Percentiles rank a stretch among this genome's conserved stretches.
Evolutionary conservation across 331 rosid species (phyloP).

Genomic region (Malus hybrid): DNA sequence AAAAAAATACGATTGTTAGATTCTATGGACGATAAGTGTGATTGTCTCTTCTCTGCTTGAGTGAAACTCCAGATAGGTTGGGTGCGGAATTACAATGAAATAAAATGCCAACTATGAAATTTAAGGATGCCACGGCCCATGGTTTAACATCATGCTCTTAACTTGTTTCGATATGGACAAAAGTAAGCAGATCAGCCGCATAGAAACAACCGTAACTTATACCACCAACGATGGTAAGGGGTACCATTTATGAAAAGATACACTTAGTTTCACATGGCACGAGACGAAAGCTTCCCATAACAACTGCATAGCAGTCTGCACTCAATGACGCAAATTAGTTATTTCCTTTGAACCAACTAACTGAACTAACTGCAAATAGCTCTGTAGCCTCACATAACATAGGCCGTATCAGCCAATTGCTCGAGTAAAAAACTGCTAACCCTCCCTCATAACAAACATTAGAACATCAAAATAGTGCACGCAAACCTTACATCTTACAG

Average conservation of each 20-base stretch:
- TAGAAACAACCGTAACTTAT: not conserved
- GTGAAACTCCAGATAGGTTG: not conserved
- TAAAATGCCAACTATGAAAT: not conserved
- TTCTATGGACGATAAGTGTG: not conserved
- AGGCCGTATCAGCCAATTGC: not conserved
- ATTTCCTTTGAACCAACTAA: not conserved
- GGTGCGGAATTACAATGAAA: not conserved
- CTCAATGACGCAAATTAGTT: not conserved
- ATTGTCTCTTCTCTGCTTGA: not conserved
- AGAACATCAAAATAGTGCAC: not conserved
- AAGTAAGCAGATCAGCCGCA: not conserved
- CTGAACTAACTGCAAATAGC: not conserved
- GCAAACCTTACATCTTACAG: not conserved
- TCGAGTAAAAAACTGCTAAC: not conserved
- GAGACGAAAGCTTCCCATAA: not conserved
- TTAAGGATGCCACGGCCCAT: not conserved
- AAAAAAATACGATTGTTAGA: not conserved
- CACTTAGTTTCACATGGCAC: not conserved
- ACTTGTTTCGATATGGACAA: not conserved
- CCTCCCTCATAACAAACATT: not conserved
- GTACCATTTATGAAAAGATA: not conserved
- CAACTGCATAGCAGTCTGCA: not conserved
- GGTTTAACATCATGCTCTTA: not conserved
- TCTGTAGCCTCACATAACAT: not conserved
- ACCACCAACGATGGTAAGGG: not conserved